Conservation (phyloP, 164 flowering plant genomes). For the Aristolochia contorta region DNA sequence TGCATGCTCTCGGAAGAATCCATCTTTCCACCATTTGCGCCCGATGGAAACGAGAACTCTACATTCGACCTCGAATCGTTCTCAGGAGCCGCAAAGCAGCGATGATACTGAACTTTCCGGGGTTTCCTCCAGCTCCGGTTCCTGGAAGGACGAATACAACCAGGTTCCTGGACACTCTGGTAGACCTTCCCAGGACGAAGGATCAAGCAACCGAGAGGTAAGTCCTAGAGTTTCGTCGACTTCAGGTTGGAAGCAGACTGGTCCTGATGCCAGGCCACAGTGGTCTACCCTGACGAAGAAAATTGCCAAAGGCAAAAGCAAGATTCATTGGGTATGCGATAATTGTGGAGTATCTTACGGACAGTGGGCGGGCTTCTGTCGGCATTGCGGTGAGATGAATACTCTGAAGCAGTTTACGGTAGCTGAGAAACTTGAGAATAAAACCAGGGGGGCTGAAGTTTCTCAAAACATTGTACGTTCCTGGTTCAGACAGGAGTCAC, state of each 20-base stretch:
- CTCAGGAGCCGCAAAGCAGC: not conserved
- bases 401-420: conserved; percentile 38
- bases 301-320: conserved; percentile 36
- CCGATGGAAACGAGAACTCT: not conserved
- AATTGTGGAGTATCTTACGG: conserved; percentile 54
- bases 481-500: conserved; percentile 42
- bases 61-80: not conserved
- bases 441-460: conserved; percentile 26
- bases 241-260: not conserved
- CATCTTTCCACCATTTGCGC: no score
- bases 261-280: not conserved
- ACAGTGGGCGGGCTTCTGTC: conserved; percentile 88
- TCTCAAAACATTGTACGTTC: conserved; percentile 33
- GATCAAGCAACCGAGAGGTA: no score
- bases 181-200: no score
- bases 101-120: not conserved
- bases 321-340: conserved; percentile 44
- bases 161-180: not conserved
- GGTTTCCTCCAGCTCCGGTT: not conserved
- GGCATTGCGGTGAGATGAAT: conserved; percentile 29
- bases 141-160: not conserved
- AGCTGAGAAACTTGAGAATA: conserved; percentile 9
- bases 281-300: conserved; percentile 2
- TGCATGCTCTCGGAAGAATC: no score
- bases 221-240: no score